Conservation (phyloP, 805 yeast species). For the Sugiyamaella smithiae region DNA sequence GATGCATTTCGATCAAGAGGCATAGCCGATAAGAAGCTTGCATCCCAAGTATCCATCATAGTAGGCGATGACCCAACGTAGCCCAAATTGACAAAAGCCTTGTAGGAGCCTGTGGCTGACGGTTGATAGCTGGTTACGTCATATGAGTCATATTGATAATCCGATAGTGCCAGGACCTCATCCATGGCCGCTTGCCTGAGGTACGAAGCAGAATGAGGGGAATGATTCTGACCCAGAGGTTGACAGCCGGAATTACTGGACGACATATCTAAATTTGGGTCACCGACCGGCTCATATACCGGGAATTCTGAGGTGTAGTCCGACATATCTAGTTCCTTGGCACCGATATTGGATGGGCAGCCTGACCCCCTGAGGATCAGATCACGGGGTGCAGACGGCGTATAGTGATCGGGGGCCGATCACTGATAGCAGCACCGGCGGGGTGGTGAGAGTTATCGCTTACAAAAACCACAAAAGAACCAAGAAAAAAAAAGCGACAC, state of each 20-base stretch:
- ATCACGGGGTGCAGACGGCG: not conserved
- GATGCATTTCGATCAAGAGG: not conserved
- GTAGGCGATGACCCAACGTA: not conserved
- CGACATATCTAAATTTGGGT: not conserved
- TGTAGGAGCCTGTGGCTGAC: not conserved
- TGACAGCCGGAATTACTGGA: not conserved
- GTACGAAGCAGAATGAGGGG: not conserved
- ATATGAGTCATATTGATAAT: conserved; percentile 2
- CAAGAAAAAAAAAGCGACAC: too few relatives aligned
- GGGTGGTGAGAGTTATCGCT: too few relatives aligned
- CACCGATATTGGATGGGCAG: not conserved
- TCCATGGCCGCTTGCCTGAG: conserved; percentile 1
- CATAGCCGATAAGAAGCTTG: not conserved
- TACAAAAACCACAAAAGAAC: too few relatives aligned
- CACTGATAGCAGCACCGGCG: not conserved
- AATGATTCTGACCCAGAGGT: not conserved
- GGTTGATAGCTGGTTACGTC: not conserved
- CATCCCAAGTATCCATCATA: not conserved
- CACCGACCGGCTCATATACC: not conserved
- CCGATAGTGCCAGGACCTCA: not conserved
- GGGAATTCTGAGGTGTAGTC: conserved; percentile 1
- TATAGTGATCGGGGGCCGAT: not conserved
- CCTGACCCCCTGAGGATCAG: not conserved
- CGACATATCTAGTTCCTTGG: not conserved
- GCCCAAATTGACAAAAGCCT: not conserved